Evolutionary conservation across 2,329 filamentous ascomycete genomes (phyloP), one percentile per base, ranked within the genome.

Genomic region (Epichloe gansuensis): DNA sequence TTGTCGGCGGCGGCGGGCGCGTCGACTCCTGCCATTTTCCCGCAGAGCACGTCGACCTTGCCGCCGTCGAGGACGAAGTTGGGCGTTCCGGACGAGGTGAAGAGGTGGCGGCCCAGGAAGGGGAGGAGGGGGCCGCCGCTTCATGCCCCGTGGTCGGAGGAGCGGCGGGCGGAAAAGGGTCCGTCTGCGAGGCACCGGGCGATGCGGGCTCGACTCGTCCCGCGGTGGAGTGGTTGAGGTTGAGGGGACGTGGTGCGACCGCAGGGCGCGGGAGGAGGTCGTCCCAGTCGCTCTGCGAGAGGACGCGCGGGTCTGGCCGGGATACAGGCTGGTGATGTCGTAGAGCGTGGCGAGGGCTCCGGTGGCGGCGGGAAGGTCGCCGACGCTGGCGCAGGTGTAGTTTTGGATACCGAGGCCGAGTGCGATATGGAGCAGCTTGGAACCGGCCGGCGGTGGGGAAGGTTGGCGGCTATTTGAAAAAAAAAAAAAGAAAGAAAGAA

Each of bases 391-490:
- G 67, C 82, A 86, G 39, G 78, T 82, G 72, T 86, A 86, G 75
- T 86, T 86, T 62, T 86, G 82, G 60, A 82, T 77, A 53, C 82
- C 82, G 59, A 82, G 76, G 58, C 82, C 82, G 43, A 86, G 67
- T 52, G 73, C 75, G 56, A 86, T 76, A 68, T 75, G 69, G 63
- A 77, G 74, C 39, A 82, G 68, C 5, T 63, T 63, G 44, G 70
- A 60, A 56, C 62, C 62, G 9, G 66, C 55, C 3, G 73, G 57
- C 1, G 72, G 72, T 4, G 65, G 54, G 71, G 64, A 31, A 81
- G 75, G 50, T 79, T 69, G 25, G 60, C 61, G 39, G 63, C 71
- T 75, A 23, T 6, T 34, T 11, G 6, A 15, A 3, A 11, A 38
- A 4, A n/a, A 38, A 4, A 7, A 35, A 35, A 35, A 35, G 2